Evolutionary conservation across 2,329 filamentous ascomycete species (phyloP), one percentile per base, ranked within the genome.

Genomic region (Canariomyces notabilis): DNA sequence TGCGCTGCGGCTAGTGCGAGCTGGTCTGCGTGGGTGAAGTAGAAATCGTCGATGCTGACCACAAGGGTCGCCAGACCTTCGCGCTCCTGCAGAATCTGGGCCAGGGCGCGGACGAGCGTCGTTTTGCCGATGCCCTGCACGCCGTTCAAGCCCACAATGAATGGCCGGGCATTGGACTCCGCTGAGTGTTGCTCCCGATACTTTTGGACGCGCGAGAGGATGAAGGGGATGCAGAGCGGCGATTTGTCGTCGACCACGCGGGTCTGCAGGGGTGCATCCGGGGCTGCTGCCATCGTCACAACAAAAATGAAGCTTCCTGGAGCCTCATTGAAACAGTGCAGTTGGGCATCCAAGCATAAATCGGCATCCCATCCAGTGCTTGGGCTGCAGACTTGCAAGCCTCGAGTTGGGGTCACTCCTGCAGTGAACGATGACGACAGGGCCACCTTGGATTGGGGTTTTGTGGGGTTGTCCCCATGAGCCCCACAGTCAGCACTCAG

Each of bases 71-170:
- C 69, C 19, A 87, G 73, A 16, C 75, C 74, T 59, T 83, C 73
- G 22, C 67, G 58, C 12, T 71, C 64, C 37, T 76, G 72, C 31
- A 91, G 77, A 12, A 76, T 79, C 16, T 72, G 63, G 54, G 80
- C 76, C 35, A 95, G 76, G 4, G 77, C 74, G 31, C 75, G 75
- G 31, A 90, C 89, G 59, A 95, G 77, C 11, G 90, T 94, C 3
- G 90, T 94, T 71, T 97, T 96, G 56, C 91, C 91, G 31, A 87
- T 85, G 50, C 91, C 91, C 68, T 96, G 91, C 21, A 95, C 81
- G 50, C 90, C 91, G 59, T 94, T 95, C 59, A 97, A 77, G 37
- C 89, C 91, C 52, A 96, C 76, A 63, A 95, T 80, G 65, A 95
- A 87, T 21, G 89, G 89, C 16, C 75, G 76, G 59, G 61, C 51